phyloP scores from a whole-genome alignment of 345 rosid species.

The Acer yangbiense region DNA sequence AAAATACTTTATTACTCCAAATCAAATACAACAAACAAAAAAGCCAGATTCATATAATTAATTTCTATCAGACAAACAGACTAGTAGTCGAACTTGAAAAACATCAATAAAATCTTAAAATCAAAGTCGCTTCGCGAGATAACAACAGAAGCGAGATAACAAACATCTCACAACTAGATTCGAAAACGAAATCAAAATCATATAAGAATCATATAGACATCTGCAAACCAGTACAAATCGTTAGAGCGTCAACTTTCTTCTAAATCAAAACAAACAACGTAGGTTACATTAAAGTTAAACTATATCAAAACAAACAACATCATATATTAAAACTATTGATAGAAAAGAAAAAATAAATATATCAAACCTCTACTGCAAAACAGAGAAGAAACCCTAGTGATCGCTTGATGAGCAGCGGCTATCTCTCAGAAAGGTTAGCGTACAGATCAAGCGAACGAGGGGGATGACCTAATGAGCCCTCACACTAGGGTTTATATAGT shows the following conservation, averaged over 20 bases:
- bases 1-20: too few species aligned
- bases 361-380: conserved; percentile 10
- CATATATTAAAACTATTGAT: neutral
- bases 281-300: neutral
- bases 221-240: neutral
- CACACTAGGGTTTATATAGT: conserved; percentile 13
- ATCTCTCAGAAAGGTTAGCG: neutral
- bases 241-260: neutral
- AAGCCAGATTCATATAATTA: neutral
- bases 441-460: neutral
- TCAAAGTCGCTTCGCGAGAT: neutral
- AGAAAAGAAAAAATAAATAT: neutral
- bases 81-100: neutral
- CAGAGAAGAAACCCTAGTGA: neutral
- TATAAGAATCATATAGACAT: neutral
- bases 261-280: neutral
- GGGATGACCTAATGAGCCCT: neutral
- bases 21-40: neutral
- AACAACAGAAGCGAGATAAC: neutral
- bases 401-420: neutral
- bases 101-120: neutral
- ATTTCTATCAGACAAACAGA: neutral
- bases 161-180: neutral
- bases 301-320: neutral
- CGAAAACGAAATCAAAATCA: neutral